Base-by-base conservation (phyloP, 164 flowering plant species). In the Buxus sempervirens region DNA sequence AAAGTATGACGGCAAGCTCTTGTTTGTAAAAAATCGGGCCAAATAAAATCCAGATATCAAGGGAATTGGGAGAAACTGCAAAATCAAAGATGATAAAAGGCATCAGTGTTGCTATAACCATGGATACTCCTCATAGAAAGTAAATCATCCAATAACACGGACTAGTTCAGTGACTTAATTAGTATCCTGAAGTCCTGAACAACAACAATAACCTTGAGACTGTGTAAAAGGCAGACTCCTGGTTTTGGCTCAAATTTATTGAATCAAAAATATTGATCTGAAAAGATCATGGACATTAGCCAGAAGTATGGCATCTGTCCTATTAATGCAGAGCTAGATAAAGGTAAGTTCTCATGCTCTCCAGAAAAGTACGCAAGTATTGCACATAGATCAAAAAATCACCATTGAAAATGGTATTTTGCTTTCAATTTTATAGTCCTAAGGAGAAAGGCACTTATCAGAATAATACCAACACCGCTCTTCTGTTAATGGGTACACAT, bases 1-100 rank as follows among this genome's bases (percentile, higher is more conserved):
- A 80, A 88, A 92, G 77, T 92, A 95, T 68, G 97, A 92, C 27
- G 94, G 76, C 70, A 92, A 74, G 76, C 90, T 89, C 83, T 88
- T 95, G 83, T 84, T 90, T 22, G 91, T 86, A 28, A 92, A 86
- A 76, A 92, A 95, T 7, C 90, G 92, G 70, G 97, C 97, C 58
- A 92, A 76, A 76, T 84, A 90, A 75, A 89, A 89, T 21, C 99
- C 99, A 71, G 90, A 83, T 62, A 86, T 83, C 68, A 90, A 67
- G 53, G 97, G 99, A 60, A 95, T 80, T 9, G 99, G 96, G 71
- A 90, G 81, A 60, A 90, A 83, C 99, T 95, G 93, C 90, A 84
- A 77, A 56, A 68, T 26, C 51, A 66, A 67, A 45, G 26, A 70
- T 20, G 54, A 69, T 25, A 53, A 62, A 45, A 18, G 70, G 54